These are phyloP conservation scores for Gracilaria vermiculophylla DNA, from an alignment of 23 red algal species.

Conservation along the genomic window DNA sequence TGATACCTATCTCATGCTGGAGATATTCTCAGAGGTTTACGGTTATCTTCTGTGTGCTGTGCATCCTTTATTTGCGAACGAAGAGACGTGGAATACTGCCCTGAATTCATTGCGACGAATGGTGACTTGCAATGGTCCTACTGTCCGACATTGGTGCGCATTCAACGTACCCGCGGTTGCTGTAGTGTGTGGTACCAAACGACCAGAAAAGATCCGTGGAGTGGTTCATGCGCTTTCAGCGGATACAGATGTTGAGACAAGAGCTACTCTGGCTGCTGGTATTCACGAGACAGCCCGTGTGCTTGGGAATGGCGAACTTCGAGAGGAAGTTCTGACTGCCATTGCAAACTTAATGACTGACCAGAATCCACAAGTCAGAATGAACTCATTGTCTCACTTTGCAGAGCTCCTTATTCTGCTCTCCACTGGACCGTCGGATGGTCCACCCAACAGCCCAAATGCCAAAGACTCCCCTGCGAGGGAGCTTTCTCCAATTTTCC, in stretches of 20 bases:
- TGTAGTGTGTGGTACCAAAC: constrained; percentile 32
- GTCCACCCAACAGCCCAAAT: constrained; percentile 2
- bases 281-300: constrained; percentile 80
- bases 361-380: constrained; percentile 89
- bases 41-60: constrained; percentile 79
- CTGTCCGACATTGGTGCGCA: constrained; percentile 88
- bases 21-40: constrained; percentile 88
- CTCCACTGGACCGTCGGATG: constrained; percentile 21
- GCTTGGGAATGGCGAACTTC: constrained; percentile 54
- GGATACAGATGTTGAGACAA: constrained; percentile 83
- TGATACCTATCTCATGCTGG: constrained; percentile 81
- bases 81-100: constrained; percentile 75
- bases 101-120: constrained; percentile 80
- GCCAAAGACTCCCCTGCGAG: constrained; percentile 53
- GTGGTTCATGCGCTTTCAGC: constrained; percentile 75
- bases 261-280: constrained; percentile 75
- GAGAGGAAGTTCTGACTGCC: constrained; percentile 62
- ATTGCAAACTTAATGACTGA: constrained; percentile 81
- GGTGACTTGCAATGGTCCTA: constrained; percentile 90
- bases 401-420: constrained; percentile 67
- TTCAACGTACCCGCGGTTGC: constrained; percentile 86
- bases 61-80: constrained; percentile 57
- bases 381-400: constrained; percentile 82
- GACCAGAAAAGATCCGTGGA: constrained; percentile 77
- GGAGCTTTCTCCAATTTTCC: constrained; percentile 71